These are phyloP conservation scores for Roridomyces roridus DNA, from an alignment of 768 basidiomycete species.

Conservation along the genomic window DNA sequence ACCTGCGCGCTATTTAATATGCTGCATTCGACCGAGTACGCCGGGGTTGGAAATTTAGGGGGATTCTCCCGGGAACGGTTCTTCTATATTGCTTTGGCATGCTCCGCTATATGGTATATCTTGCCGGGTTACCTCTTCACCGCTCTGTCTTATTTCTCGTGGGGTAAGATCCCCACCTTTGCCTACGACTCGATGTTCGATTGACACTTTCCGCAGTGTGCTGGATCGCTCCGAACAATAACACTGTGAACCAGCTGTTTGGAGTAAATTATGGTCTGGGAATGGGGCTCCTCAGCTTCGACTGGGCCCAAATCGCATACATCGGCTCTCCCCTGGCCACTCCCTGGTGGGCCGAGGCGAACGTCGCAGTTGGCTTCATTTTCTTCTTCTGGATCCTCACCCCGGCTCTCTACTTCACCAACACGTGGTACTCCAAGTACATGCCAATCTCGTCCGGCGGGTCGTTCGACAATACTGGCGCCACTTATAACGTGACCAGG, in stretches of 20 bases:
- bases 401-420: slow-evolving; percentile 54
- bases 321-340: slow-evolving; percentile 61
- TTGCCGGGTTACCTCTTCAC: slow-evolving; percentile 52
- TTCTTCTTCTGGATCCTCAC: slow-evolving; percentile 51
- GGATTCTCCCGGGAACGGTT: slow-evolving; percentile 75
- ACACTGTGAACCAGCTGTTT: slow-evolving; percentile 26
- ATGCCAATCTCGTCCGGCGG: slow-evolving; percentile 47
- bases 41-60: slow-evolving; percentile 63
- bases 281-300: slow-evolving; percentile 53
- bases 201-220: slow-evolving; percentile 1
- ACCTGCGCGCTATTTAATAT: slow-evolving; percentile 80
- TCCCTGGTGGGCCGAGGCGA: slow-evolving; percentile 57
- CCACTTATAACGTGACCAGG: slow-evolving; percentile 35
- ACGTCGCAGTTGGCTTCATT: slow-evolving; percentile 52
- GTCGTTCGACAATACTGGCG: slow-evolving; percentile 53
- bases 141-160: slow-evolving; percentile 63
- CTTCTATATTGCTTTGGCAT: slow-evolving; percentile 66
- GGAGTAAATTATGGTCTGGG: slow-evolving; percentile 16
- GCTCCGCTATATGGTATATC: slow-evolving; percentile 62
- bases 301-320: slow-evolving; percentile 65
- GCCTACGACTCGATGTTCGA: neutral
- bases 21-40: slow-evolving; percentile 70
- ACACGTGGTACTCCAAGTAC: slow-evolving; percentile 48
- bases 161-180: too few species aligned
- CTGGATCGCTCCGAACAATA: slow-evolving; percentile 23